A percentile compares a stretch with the other conserved stretches of the same genome.
Conservation (phyloP, 495 filamentous ascomycete genomes). For the Aspergillus sparsus region DNA sequence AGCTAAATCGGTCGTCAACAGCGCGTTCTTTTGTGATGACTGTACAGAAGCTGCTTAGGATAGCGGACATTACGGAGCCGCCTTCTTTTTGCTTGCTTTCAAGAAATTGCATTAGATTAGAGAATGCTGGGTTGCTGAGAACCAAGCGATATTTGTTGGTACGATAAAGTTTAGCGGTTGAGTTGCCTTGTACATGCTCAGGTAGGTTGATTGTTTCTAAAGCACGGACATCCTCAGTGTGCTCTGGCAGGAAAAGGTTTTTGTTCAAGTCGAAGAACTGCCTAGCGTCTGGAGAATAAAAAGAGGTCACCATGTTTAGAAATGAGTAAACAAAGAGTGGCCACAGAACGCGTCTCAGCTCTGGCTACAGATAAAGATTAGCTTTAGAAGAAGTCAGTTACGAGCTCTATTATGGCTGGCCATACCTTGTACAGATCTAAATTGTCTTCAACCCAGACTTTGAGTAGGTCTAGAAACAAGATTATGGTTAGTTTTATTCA, state of each 20-base stretch:
- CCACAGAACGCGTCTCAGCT: constrained; percentile 82
- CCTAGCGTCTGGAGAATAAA: constrained; percentile 67
- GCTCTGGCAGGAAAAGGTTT: constrained; percentile 68
- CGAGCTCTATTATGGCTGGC: neutral
- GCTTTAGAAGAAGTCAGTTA: constrained; percentile 30
- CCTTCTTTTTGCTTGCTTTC: constrained; percentile 80
- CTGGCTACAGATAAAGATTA: constrained; percentile 57
- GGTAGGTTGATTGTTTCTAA: constrained; percentile 70
- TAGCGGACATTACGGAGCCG: constrained; percentile 69
- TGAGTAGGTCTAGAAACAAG: constrained; percentile 56
- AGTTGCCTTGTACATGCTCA: constrained; percentile 72
- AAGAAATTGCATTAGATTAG: constrained; percentile 80
- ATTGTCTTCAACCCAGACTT: constrained; percentile 81
- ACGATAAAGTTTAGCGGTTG: constrained; percentile 72
- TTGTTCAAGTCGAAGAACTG: constrained; percentile 68
- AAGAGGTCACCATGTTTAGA: constrained; percentile 74
- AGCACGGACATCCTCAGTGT: constrained; percentile 71
- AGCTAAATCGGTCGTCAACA: constrained; percentile 73
- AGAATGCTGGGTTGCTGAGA: constrained; percentile 75
- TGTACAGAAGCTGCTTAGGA: constrained; percentile 73
- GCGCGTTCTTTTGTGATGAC: constrained; percentile 74
- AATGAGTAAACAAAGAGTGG: constrained; percentile 93
- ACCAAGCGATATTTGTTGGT: constrained; percentile 85
- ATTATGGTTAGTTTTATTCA: constrained; percentile 15
- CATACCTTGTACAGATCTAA: constrained; percentile 89